Percentiles rank a stretch among this genome's conserved stretches.
These are phyloP conservation scores for Rhododendron ferrugineum DNA, from an alignment of 148 eudicot species.

Conservation along the genomic window DNA sequence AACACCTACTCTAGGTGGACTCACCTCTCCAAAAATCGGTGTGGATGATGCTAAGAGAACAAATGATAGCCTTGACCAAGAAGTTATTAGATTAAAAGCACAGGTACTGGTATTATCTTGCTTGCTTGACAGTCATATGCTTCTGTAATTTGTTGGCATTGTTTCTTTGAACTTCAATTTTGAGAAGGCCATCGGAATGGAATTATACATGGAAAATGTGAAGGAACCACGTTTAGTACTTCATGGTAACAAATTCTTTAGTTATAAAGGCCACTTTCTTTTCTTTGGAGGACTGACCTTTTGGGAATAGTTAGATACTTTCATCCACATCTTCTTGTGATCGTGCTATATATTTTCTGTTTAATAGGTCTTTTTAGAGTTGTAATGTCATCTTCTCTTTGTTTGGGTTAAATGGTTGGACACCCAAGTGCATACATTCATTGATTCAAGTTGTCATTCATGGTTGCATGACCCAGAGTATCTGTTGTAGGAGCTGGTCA, in stretches of 20 bases:
- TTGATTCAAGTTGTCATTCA: background rate
- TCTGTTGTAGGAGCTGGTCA: background rate
- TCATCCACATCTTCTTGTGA: background rate
- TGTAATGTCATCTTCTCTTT: background rate
- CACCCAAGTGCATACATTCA: background rate
- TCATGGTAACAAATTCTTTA: background rate
- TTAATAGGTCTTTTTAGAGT: background rate
- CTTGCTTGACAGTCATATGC: background rate
- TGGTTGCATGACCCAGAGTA: background rate
- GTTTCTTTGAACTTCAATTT: background rate
- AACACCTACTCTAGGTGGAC: constrained; percentile 85
- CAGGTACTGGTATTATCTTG: constrained; percentile 49
- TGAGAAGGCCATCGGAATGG: background rate
- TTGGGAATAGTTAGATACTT: background rate
- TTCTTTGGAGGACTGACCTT: constrained; percentile 4
- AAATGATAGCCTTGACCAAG: constrained; percentile 69
- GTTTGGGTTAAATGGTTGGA: background rate
- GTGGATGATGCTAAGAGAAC: constrained; percentile 51
- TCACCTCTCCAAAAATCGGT: constrained; percentile 59
- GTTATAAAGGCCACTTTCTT: background rate
- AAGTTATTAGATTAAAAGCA: constrained; percentile 56
- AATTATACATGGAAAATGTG: background rate
- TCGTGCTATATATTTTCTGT: background rate
- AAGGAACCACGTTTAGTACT: background rate
- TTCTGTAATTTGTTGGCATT: background rate